Evolutionary conservation across 2,329 filamentous ascomycete genomes (phyloP), one percentile per base, ranked within the genome.

Genomic region (Phialophora tarda): DNA sequence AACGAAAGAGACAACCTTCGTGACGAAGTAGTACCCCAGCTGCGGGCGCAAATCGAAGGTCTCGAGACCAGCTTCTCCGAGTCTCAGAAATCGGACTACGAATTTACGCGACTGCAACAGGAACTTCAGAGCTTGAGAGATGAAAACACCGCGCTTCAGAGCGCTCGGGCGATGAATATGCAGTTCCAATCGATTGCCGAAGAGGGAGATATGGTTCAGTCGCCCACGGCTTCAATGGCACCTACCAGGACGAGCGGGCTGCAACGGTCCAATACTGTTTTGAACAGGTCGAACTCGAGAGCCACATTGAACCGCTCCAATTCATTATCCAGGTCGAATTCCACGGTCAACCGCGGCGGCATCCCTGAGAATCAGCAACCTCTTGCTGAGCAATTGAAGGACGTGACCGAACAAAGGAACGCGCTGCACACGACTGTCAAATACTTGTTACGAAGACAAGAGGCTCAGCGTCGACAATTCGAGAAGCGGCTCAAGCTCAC

Each of bases 1-100:
- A 93, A 95, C 72, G 93, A 99, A 79, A 88, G 93, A 60, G 95
- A 99, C 78, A 94, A 96, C 73, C 85, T 98, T 17, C 89, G 92
- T 30, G 93, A 98, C 69, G 92, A 96, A 77, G 84, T 96, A 48
- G 88, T 97, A 1, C 92, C 93, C 21, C 87, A 92, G 73, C 82
- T 97, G 60, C 86, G 86, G 70, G 86, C 91, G 55, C 88, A 89
- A 48, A 85, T 96, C 1, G 68, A 87, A 72, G 26, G 83, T 81
- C 75, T 86, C 80, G 44, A 86, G 77, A 34, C 80, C 80, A 60
- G 80, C 82, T 60, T 79, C 77, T 4, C 71, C 4, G 89, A 93
- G 64, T 86, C 88, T 51, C 88, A 91, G 70, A 89, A 87, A 71
- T 83, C 93, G 62, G 86, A 88, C 0, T 95, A 94, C 72, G 92